Conservation (phyloP, 768 basidiomycete species). For the Pulveroboletus sp. region DNA sequence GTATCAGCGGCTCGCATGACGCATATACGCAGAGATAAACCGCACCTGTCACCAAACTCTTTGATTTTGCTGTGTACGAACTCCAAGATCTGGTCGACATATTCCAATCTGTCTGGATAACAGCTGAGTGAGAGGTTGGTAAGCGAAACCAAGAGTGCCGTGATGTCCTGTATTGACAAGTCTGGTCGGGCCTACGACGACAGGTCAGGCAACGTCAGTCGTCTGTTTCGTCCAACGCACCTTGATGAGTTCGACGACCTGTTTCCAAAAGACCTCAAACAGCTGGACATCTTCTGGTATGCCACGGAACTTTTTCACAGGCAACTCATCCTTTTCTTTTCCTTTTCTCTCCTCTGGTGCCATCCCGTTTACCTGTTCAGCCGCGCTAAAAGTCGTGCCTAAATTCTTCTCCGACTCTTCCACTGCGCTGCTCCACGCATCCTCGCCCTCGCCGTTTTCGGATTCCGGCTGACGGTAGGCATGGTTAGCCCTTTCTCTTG, state of each 20-base stretch:
- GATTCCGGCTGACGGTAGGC: slow-evolving; percentile 39
- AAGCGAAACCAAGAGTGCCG: slow-evolving; percentile 90
- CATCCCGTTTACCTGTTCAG: slow-evolving; percentile 16
- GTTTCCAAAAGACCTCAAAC: slow-evolving; percentile 99
- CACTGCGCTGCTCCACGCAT: slow-evolving; percentile 23
- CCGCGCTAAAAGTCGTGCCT: neutral
- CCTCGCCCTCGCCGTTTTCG: slow-evolving; percentile 18
- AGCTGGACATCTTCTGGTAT: slow-evolving; percentile 92
- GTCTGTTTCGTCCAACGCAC: slow-evolving; percentile 37
- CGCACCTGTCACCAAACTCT: slow-evolving; percentile 76
- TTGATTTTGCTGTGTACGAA: slow-evolving; percentile 85
- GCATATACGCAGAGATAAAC: neutral
- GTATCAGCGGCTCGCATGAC: slow-evolving; percentile 3
- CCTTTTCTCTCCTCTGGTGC: slow-evolving; percentile 27
- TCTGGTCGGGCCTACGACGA: slow-evolving; percentile 83
- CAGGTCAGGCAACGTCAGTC: neutral
- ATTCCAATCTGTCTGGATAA: slow-evolving; percentile 95
- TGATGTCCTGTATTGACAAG: slow-evolving; percentile 95
- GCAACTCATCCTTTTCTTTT: slow-evolving; percentile 52
- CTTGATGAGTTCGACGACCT: slow-evolving; percentile 97
- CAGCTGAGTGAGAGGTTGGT: slow-evolving; percentile 94
- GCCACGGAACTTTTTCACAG: slow-evolving; percentile 84
- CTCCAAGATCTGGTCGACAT: slow-evolving; percentile 91
- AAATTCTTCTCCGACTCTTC: slow-evolving; percentile 21
- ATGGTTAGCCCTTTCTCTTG: slow-evolving; percentile 55